Evolutionary conservation across 345 rosid genomes (phyloP), one percentile per base, ranked within the genome.

Genomic region (Citrus inodora): DNA sequence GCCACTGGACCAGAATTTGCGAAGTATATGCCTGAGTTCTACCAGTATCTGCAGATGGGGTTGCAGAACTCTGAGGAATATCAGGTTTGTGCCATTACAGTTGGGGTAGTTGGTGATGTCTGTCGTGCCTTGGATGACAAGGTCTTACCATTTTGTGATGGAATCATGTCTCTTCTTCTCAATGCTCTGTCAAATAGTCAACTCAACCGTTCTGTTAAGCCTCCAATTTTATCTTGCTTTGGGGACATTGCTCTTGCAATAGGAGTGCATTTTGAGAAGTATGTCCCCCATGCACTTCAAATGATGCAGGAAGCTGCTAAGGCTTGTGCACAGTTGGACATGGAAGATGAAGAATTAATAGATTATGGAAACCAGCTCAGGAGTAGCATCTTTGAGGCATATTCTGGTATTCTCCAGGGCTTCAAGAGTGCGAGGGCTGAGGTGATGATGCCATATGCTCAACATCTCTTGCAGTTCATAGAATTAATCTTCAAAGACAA

Each of bases 201-300:
- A 76, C 93, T 96, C 75, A 89, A 96, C 81, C 89, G 97, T n/a
- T 91, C 97, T 19, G 97, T 96, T 38, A 96, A 96, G 86, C 98
- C 99, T 79, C 94, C 97, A 11, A 96, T 96, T 71, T 90, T 96
- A 84, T 91, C 97, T 37, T 89, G 92, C 85, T 91, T 96, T 74
- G 99, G 99, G 51, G 99, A 94, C 80, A 88, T 96, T 76, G 98
- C 95, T 74, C 91, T 96, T 78, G 97, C 98, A 4, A 89, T 96
- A 25, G 94, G 97, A 46, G 91, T 83, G 25, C 90, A 89, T 21
- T 96, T 96, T 79, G 91, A 86, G 70, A 92, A 93, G 84, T 96
- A 94, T 25, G 86, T 92, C 4, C 86, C 82, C 19, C 76, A 87
- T 76, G 86, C 94, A 30, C 74, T 92, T 74, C 89, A 87, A 71